Conservation (phyloP, 2,329 filamentous ascomycete species). For the Microdochium trichocladiopsis region DNA sequence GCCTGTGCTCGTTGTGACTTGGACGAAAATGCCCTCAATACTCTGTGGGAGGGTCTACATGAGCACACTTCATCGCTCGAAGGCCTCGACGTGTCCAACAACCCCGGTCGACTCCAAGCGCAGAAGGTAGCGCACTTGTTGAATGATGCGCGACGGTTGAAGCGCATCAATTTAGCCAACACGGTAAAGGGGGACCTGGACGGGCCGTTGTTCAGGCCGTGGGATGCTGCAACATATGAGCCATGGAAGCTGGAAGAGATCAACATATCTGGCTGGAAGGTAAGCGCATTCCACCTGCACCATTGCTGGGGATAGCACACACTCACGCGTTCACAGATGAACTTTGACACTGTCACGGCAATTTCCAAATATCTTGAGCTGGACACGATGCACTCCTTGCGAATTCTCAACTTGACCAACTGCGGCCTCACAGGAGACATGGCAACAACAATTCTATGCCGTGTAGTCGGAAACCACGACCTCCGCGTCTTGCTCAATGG, state of each 20-base stretch:
- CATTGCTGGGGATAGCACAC: too few species aligned
- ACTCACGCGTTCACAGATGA: slow-evolving; percentile 36
- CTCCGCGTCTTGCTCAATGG: slow-evolving; percentile 42
- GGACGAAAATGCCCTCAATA: slow-evolving; percentile 37
- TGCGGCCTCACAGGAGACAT: slow-evolving; percentile 44
- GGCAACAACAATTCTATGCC: slow-evolving; percentile 41
- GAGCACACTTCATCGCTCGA: slow-evolving; percentile 37
- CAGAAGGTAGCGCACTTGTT: slow-evolving; percentile 36
- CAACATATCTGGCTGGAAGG: slow-evolving; percentile 47
- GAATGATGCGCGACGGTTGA: slow-evolving; percentile 33
- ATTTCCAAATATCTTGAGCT: slow-evolving; percentile 38
- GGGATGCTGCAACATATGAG: slow-evolving; percentile 21
- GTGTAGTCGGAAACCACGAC: slow-evolving; percentile 39
- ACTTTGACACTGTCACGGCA: slow-evolving; percentile 37
- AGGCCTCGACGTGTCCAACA: slow-evolving; percentile 43
- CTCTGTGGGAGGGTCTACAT: slow-evolving; percentile 39
- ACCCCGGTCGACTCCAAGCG: slow-evolving; percentile 42
- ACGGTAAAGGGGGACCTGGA: slow-evolving; percentile 39
- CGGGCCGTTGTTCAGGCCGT: slow-evolving; percentile 37
- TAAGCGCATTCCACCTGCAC: slow-evolving; percentile 21
- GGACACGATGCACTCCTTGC: slow-evolving; percentile 30
- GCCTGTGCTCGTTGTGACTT: slow-evolving; percentile 45
- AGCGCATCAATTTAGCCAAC: slow-evolving; percentile 41
- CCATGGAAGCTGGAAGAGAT: slow-evolving; percentile 43
- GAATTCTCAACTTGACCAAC: slow-evolving; percentile 39